Base-by-base conservation (phyloP, 2,329 filamentous ascomycete species). In the Hypomyces rosellus region DNA sequence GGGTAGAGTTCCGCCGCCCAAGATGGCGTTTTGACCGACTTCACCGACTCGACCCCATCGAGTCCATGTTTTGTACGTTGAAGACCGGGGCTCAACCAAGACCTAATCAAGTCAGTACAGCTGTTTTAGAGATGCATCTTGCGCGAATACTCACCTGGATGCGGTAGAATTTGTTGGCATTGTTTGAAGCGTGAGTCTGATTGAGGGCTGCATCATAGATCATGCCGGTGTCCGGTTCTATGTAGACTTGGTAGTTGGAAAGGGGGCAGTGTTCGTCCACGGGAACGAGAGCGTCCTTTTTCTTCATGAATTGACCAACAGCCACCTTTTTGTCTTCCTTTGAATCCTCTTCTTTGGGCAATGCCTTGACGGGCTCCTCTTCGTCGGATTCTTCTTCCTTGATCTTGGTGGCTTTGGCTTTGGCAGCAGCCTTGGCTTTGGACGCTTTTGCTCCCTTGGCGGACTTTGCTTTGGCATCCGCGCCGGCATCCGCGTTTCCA, bases 101-200 rank as follows among this genome's bases (percentile, higher is more conserved):
- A 16, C 25, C n/a, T 46, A 22, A 34, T n/a, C 3, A 6, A 8
- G 14, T 45, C 15, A 58, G 45, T 22, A 37, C 6, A 8, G 25
- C 5, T 30, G 25, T 30, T 30, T 30, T 30, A 8, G 25, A 30
- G 9, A 30, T 30, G 9, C 2, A 30, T 11, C 6, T 30, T 7
- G 9, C 6, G 25, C 49, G 15, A 11, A 16, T 30, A 57, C 64
- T 61, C 54, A 88, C 72, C 72, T 92, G 87, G 25, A 90, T 65
- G 25, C 81, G 80, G 61, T 91, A 92, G 65, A 91, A 92, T 58
- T 93, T 93, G 66, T 93, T 92, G 66, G 87, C 86, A 62, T 92
- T 93, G 43, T 76, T 68, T 0, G 73, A 69, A 0, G 86, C 73
- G 57, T 89, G 87, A 11, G 88, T 86, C 63, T 91, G 86, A 58